Conservation (phyloP, 1,284 basidiomycete genomes). For the Sanghuangporus sanghuang region DNA sequence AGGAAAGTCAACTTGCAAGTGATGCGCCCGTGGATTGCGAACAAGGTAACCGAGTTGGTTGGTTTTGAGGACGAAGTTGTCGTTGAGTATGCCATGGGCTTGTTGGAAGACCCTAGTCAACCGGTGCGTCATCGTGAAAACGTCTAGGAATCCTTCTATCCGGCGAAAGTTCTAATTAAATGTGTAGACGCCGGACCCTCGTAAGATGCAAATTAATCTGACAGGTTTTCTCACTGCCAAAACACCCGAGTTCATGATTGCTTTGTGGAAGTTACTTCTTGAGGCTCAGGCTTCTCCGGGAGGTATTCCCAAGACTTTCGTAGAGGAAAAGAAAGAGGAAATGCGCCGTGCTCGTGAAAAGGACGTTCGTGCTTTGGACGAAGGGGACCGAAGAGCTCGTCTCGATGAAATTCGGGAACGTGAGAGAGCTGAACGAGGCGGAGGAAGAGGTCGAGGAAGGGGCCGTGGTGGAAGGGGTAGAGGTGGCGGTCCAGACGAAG, state of each 20-base stretch:
- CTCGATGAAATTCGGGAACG: conserved; percentile 63
- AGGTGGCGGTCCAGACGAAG: conserved; percentile 37
- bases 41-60: conserved; percentile 84
- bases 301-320: conserved; percentile 89
- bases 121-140: conserved; percentile 45
- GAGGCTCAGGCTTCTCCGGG: conserved; percentile 87
- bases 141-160: neutral
- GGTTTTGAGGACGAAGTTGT: conserved; percentile 97
- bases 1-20: conserved; percentile 88
- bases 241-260: conserved; percentile 82
- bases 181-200: conserved; percentile 79
- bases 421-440: conserved; percentile 44
- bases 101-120: conserved; percentile 81
- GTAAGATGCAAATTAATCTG: conserved; percentile 92
- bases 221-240: conserved; percentile 85
- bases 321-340: conserved; percentile 95
- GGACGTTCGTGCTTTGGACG: conserved; percentile 64
- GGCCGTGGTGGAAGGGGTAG: conserved; percentile 45
- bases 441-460: conserved; percentile 38
- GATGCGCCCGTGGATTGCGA: conserved; percentile 91
- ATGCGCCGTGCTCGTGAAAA: conserved; percentile 73
- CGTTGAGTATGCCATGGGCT: conserved; percentile 91
- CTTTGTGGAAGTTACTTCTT: conserved; percentile 86
- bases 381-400: conserved; percentile 61
- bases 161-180: neutral